Conservation (phyloP, 352 stramenopile species). For the Nothophytophthora sp. region DNA sequence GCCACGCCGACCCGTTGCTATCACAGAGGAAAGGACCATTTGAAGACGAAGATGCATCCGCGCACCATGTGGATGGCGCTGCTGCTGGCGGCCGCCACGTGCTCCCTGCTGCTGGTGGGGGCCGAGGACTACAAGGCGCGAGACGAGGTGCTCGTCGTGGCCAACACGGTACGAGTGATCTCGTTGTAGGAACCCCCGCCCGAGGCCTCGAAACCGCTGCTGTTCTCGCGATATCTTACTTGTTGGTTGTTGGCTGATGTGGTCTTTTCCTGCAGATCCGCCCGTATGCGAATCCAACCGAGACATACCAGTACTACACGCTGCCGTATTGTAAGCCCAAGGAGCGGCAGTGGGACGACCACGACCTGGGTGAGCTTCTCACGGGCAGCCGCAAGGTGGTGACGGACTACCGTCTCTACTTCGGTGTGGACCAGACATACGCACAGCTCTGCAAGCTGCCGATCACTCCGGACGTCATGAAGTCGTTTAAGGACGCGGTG, state of each 20-base stretch:
- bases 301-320: constrained; percentile 99
- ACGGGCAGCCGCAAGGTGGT: constrained; percentile 94
- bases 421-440: constrained; percentile 83
- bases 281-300: constrained; percentile 97
- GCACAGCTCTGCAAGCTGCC: constrained; percentile 90
- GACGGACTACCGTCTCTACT: constrained; percentile 84
- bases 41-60: constrained; percentile 8
- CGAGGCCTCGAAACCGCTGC: too few relatives aligned
- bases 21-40: constrained; percentile 3
- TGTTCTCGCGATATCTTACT: too few relatives aligned
- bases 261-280: constrained; percentile 53
- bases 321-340: constrained; percentile 95
- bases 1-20: too few relatives aligned
- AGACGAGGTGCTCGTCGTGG: constrained; percentile 70
- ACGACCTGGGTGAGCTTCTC: constrained; percentile 95
- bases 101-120: not conserved
- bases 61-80: constrained; percentile 10
- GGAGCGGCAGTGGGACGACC: constrained; percentile 85
- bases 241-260: too few relatives aligned
- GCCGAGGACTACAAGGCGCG: constrained; percentile 48
- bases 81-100: constrained; percentile 11
- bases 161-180: constrained; percentile 54
- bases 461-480: constrained; percentile 78
- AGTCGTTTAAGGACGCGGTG: constrained; percentile 94
- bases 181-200: not conserved